Evolutionary conservation across 148 eudicot species (phyloP).

Genomic region (Cornus kousa): DNA sequence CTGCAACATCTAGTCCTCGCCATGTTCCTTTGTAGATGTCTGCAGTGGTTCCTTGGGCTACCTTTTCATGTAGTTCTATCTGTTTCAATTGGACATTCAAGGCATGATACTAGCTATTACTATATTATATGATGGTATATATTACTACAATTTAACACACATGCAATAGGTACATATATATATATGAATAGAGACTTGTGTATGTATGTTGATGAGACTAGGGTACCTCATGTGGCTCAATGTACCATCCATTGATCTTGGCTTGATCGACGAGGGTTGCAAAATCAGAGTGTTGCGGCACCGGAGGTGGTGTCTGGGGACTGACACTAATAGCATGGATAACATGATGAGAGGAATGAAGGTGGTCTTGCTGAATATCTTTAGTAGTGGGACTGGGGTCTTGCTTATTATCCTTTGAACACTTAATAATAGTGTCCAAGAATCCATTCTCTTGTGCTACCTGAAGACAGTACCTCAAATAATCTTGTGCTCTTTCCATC

Average conservation of each 20-base stretch:
- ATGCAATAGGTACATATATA: too few relatives aligned
- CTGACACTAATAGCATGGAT: slow-evolving; percentile 1
- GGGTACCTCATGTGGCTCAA: slow-evolving; percentile 39
- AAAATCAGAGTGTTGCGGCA: slow-evolving; percentile 14
- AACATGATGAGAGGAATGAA: slow-evolving; percentile 9
- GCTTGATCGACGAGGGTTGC: slow-evolving; percentile 31
- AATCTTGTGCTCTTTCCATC: slow-evolving; percentile 39
- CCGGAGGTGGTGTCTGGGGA: slow-evolving; percentile 22
- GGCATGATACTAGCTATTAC: too few relatives aligned
- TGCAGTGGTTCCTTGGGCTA: slow-evolving; percentile 45
- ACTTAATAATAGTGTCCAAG: slow-evolving; percentile 25
- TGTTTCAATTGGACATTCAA: slow-evolving; percentile 2
- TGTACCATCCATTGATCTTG: slow-evolving; percentile 39
- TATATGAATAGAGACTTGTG: not conserved
- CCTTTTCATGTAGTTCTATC: slow-evolving; percentile 34
- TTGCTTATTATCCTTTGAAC: slow-evolving; percentile 10
- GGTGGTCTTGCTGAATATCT: not conserved
- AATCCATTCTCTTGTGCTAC: slow-evolving; percentile 46
- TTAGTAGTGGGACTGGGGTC: too few relatives aligned
- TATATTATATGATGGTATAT: too few relatives aligned
- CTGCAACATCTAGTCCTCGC: slow-evolving; percentile 46
- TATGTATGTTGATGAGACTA: not conserved
- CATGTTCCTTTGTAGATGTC: slow-evolving; percentile 42
- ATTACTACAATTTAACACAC: too few relatives aligned
- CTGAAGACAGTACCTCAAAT: slow-evolving; percentile 39